phyloP scores from a whole-genome alignment of 169 alveolate genomes.

The Plasmodium gallinaceum region DNA sequence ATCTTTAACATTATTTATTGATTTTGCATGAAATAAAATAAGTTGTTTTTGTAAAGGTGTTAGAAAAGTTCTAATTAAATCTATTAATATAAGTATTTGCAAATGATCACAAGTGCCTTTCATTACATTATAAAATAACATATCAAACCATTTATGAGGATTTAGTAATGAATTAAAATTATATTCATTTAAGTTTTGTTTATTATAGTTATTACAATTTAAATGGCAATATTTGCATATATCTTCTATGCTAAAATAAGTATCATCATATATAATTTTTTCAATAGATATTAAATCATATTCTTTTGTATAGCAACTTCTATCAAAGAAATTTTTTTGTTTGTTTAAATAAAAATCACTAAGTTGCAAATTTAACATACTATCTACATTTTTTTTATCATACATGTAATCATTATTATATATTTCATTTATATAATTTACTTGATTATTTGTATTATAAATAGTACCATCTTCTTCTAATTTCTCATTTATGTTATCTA shows the following conservation, averaged over 20 bases:
- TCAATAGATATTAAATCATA: conserved; percentile 67
- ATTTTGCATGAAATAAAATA: conserved; percentile 53
- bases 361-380: conserved; percentile 13
- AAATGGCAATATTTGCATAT: conserved; percentile 66
- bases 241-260: conserved; percentile 62
- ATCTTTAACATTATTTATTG: conserved; percentile 21
- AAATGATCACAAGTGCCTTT: conserved; percentile 38
- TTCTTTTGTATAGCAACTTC: conserved; percentile 61
- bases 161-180: conserved; percentile 21
- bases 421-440: conserved; percentile 9
- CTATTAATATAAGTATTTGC: conserved; percentile 55
- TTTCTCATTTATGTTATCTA: background rate
- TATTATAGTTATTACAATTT: conserved; percentile 32
- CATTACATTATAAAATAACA: conserved; percentile 45
- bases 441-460: background rate
- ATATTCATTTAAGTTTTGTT: conserved; percentile 14
- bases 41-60: conserved; percentile 74
- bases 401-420: conserved; percentile 8
- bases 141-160: conserved; percentile 75
- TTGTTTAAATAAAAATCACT: conserved; percentile 45
- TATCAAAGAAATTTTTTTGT: conserved; percentile 32
- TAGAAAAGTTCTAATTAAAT: conserved; percentile 43
- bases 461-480: background rate
- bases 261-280: conserved; percentile 64
- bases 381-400: background rate